A percentile compares a stretch with the other conserved stretches of the same genome.
Evolutionary conservation across 179 eudicot genomes (phyloP).

Genomic region (Silene coronaria): DNA sequence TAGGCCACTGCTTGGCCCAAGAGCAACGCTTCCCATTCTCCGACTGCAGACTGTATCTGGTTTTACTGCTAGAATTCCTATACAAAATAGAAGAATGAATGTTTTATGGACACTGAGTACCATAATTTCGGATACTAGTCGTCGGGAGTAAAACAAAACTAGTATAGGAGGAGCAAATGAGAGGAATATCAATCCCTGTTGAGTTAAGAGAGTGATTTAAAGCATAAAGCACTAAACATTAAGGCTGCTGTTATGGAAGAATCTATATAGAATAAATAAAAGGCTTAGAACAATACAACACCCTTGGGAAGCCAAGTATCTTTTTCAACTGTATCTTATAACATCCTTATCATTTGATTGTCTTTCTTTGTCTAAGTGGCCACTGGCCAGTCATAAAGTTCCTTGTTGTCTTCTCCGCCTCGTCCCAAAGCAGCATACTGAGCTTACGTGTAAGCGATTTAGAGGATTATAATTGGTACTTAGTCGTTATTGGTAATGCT

Average conservation of each 20-base stretch:
- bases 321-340: conserved; percentile 46
- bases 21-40: conserved; percentile 44
- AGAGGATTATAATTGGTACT: conserved; percentile 14
- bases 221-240: conserved; percentile 56
- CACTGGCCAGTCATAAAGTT: conserved; percentile 36
- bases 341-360: conserved; percentile 44
- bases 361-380: conserved; percentile 33
- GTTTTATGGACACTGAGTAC: conserved; percentile 31
- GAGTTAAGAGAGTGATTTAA: conserved; percentile 35
- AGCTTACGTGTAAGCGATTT: conserved; percentile 23
- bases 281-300: conserved; percentile 28
- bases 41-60: conserved; percentile 43
- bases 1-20: conserved; percentile 30
- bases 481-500: conserved; percentile 12
- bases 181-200: conserved; percentile 27
- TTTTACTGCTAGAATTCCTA: conserved; percentile 46
- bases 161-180: conserved; percentile 18
- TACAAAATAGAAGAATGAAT: conserved; percentile 46
- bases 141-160: conserved; percentile 14
- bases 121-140: conserved; percentile 29
- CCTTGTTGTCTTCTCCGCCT: conserved; percentile 27
- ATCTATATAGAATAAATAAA: conserved; percentile 59
- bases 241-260: conserved; percentile 87
- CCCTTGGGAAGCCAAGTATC: conserved; percentile 78
- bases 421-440: conserved; percentile 35